These are phyloP conservation scores for Colletotrichum eleusines DNA, from an alignment of 2,329 filamentous ascomycete species.

Conservation along the genomic window DNA sequence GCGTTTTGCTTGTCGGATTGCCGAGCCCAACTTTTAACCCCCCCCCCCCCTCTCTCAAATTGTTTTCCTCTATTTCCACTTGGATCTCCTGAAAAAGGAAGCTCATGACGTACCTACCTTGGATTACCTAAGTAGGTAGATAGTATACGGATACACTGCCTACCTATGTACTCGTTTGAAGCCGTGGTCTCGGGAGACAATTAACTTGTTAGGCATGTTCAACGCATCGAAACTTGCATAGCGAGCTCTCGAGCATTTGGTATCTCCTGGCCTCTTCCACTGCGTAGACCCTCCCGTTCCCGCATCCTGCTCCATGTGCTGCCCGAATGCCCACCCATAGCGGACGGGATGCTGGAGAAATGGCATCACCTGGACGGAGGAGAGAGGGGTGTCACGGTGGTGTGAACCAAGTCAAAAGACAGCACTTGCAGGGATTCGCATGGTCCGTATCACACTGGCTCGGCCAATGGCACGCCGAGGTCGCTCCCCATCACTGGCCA, in stretches of 20 bases:
- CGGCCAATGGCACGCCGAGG: constrained; percentile 28
- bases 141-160: no score
- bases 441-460: constrained; percentile 27
- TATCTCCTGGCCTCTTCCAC: constrained; percentile 25
- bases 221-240: neutral
- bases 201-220: neutral
- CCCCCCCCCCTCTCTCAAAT: neutral
- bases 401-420: constrained; percentile 36
- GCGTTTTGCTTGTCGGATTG: constrained; percentile 15
- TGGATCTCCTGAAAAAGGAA: neutral
- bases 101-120: no score
- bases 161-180: neutral
- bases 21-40: neutral
- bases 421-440: constrained; percentile 23
- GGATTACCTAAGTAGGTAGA: no score
- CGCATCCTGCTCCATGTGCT: constrained; percentile 7
- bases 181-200: neutral
- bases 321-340: constrained; percentile 19
- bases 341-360: constrained; percentile 33
- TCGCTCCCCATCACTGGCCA: constrained; percentile 14
- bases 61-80: neutral
- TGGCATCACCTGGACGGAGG: constrained; percentile 39
- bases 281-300: neutral
- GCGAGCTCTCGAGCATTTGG: neutral
- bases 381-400: constrained; percentile 16